Evolutionary conservation across 1,139 yeast genomes (phyloP).

Genomic region (Saccharomyces hybrid): DNA sequence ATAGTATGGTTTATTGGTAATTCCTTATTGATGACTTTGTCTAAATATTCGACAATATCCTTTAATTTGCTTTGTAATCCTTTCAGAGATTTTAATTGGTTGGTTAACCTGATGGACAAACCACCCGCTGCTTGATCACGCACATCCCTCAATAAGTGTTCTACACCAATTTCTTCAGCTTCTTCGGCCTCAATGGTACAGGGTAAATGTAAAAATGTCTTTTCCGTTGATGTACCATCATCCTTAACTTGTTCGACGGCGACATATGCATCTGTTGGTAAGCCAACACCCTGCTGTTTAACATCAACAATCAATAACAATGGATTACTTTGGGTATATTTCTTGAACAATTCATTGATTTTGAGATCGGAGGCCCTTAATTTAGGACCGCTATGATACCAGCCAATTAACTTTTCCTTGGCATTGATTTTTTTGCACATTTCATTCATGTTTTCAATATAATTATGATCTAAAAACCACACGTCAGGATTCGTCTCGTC

Average conservation of each 20-base stretch:
- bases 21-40: slow-evolving; percentile 60
- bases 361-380: slow-evolving; percentile 80
- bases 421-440: slow-evolving; percentile 98
- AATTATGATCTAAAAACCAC: slow-evolving; percentile 96
- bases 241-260: slow-evolving; percentile 94
- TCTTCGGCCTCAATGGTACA: slow-evolving; percentile 94
- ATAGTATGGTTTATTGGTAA: slow-evolving; percentile 88
- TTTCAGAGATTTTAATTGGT: slow-evolving; percentile 79
- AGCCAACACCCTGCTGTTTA: slow-evolving; percentile 70
- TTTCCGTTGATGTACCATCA: slow-evolving; percentile 92
- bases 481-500: slow-evolving; percentile 89
- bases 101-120: slow-evolving; percentile 76
- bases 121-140: slow-evolving; percentile 97
- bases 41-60: slow-evolving; percentile 74
- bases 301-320: slow-evolving; percentile 87
- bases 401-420: slow-evolving; percentile 88
- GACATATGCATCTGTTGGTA: slow-evolving; percentile 92
- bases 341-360: slow-evolving; percentile 83
- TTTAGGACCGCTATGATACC: slow-evolving; percentile 98
- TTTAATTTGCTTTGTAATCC: slow-evolving; percentile 76
- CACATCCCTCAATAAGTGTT: slow-evolving; percentile 86
- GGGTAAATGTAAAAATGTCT: slow-evolving; percentile 89
- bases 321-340: slow-evolving; percentile 61
- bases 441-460: slow-evolving; percentile 92
- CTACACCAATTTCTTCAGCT: slow-evolving; percentile 99